phyloP scores from a whole-genome alignment of 2,329 filamentous ascomycete genomes.

The Verticillium zaregamsianum region DNA sequence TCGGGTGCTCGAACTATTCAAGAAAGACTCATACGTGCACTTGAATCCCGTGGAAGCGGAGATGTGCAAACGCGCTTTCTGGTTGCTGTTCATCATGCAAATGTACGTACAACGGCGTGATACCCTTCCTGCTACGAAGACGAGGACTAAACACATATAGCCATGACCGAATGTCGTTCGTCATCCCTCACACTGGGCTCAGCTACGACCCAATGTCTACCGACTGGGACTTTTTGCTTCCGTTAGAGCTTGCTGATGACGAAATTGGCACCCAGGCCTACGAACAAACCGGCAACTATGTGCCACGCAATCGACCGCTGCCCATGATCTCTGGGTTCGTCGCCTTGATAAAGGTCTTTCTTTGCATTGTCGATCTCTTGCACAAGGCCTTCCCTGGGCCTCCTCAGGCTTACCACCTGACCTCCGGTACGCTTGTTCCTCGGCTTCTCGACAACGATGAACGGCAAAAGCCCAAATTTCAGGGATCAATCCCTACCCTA shows the following conservation, averaged over 20 bases:
- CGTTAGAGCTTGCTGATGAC: constrained; percentile 14
- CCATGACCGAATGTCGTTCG: constrained; percentile 15
- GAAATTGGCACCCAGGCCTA: background rate
- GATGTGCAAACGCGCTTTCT: constrained; percentile 18
- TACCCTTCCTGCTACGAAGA: too few relatives aligned
- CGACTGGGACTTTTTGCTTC: constrained; percentile 18
- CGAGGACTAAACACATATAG: background rate
- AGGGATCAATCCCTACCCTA: background rate
- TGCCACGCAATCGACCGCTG: background rate
- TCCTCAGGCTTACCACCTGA: constrained; percentile 1
- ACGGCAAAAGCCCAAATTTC: background rate
- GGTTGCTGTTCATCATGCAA: constrained; percentile 18
- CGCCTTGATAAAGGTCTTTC: constrained; percentile 15
- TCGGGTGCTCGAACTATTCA: background rate
- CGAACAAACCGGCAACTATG: background rate
- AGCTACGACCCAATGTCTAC: constrained; percentile 14
- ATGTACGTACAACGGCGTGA: constrained; percentile 5
- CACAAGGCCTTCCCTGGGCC: constrained; percentile 9
- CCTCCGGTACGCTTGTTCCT: background rate
- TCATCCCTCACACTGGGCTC: constrained; percentile 13
- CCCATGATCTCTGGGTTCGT: constrained; percentile 16
- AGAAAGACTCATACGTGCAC: background rate
- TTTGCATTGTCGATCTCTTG: constrained; percentile 11
- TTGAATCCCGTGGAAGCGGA: constrained; percentile 8
- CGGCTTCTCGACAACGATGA: background rate